Percentiles rank a stretch among this genome's conserved stretches.
Evolutionary conservation across 495 filamentous ascomycete genomes (phyloP).

Genomic region (Haplographium delicatum): DNA sequence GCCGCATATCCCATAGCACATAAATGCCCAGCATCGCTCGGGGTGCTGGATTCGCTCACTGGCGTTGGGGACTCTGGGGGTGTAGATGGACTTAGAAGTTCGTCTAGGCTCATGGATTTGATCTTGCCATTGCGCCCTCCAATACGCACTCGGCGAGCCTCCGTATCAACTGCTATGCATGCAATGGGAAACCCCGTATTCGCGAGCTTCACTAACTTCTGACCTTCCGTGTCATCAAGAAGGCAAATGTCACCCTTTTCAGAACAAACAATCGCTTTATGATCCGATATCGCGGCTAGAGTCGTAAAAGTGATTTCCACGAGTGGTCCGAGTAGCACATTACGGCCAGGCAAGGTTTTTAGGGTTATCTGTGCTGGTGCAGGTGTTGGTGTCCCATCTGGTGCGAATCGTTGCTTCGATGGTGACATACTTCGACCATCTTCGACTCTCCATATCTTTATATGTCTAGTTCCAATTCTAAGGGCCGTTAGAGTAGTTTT

Average conservation of each 20-base stretch:
- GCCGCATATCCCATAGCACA: slow-evolving; percentile 65
- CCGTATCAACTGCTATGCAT: slow-evolving; percentile 55
- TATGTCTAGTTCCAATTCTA: slow-evolving; percentile 79
- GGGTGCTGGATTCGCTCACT: background rate
- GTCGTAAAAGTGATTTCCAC: slow-evolving; percentile 80
- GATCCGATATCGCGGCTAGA: slow-evolving; percentile 66
- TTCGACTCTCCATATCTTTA: slow-evolving; percentile 89
- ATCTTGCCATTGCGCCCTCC: slow-evolving; percentile 45
- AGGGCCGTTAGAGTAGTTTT: slow-evolving; percentile 31
- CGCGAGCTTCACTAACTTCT: slow-evolving; percentile 58
- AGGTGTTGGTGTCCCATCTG: slow-evolving; percentile 32
- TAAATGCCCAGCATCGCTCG: slow-evolving; percentile 13
- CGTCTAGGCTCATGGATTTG: slow-evolving; percentile 35
- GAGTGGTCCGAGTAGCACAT: slow-evolving; percentile 70
- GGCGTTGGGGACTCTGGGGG: slow-evolving; percentile 20
- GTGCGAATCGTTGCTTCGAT: slow-evolving; percentile 40
- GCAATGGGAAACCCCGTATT: slow-evolving; percentile 57
- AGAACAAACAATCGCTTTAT: slow-evolving; percentile 64
- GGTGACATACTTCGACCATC: slow-evolving; percentile 44
- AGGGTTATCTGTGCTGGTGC: slow-evolving; percentile 19
- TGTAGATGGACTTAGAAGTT: slow-evolving; percentile 15
- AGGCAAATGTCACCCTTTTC: slow-evolving; percentile 70
- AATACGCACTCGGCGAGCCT: slow-evolving; percentile 46
- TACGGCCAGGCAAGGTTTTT: slow-evolving; percentile 53
- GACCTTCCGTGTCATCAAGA: slow-evolving; percentile 69